Conservation (phyloP, 129 eudicot genomes). For the Flaveria sonorensis region DNA sequence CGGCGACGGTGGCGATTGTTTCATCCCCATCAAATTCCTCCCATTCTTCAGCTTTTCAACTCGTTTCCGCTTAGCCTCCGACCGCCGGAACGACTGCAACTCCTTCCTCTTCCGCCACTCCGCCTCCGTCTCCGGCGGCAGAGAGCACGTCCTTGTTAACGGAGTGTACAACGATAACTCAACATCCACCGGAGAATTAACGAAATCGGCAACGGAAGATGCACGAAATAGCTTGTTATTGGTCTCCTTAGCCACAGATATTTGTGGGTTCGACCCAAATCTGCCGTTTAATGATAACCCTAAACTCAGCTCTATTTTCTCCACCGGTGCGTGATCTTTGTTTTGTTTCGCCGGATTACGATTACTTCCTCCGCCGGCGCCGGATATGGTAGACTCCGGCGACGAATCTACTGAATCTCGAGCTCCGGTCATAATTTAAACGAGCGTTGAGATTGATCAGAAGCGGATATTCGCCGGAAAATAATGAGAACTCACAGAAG, state of each 20-base stretch:
- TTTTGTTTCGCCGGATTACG: no score
- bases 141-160: slow-evolving; percentile 54
- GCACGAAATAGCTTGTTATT: slow-evolving; percentile 34
- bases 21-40: slow-evolving; percentile 9
- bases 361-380: background rate
- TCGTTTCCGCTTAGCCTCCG: slow-evolving; percentile 61
- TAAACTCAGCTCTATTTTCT: slow-evolving; percentile 48
- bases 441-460: background rate
- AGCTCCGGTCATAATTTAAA: slow-evolving; percentile 32
- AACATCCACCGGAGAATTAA: slow-evolving; percentile 31
- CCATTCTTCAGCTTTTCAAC: slow-evolving; percentile 47
- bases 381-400: no score
- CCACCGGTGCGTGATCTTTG: background rate
- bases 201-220: slow-evolving; percentile 41
- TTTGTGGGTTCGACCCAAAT: slow-evolving; percentile 57
- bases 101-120: slow-evolving; percentile 60
- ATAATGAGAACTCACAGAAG: background rate
- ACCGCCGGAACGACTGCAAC: slow-evolving; percentile 46
- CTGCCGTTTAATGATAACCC: slow-evolving; percentile 67
- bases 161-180: slow-evolving; percentile 32
- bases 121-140: slow-evolving; percentile 56
- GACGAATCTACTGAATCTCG: slow-evolving; percentile 32
- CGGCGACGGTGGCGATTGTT: slow-evolving; percentile 10
- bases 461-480: slow-evolving; percentile 19
- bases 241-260: background rate